Percentiles rank a stretch among this genome's conserved stretches.
These are phyloP conservation scores for Fusarium brevicatenulatum DNA, from an alignment of 2,329 filamentous ascomycete species.

Conservation along the genomic window DNA sequence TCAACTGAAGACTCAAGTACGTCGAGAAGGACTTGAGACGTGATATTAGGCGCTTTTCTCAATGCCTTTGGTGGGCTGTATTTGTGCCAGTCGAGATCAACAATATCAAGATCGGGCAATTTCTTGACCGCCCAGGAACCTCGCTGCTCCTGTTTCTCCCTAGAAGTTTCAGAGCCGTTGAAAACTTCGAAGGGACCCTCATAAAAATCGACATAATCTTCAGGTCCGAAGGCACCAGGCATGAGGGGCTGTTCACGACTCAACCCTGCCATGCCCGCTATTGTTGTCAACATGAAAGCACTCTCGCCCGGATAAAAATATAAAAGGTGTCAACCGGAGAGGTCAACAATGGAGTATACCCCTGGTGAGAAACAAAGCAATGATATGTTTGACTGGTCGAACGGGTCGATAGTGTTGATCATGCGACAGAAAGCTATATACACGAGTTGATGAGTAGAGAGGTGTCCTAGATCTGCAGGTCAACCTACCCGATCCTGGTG, in stretches of 20 bases:
- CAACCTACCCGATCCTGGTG: slow-evolving; percentile 5
- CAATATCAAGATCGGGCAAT: slow-evolving; percentile 39
- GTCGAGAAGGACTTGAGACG: slow-evolving; percentile 53
- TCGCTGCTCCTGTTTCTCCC: slow-evolving; percentile 30
- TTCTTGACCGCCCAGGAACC: slow-evolving; percentile 38
- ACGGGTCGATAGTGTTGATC: slow-evolving; percentile 8
- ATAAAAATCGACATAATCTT: slow-evolving; percentile 46
- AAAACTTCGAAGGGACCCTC: slow-evolving; percentile 45
- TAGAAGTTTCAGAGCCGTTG: slow-evolving; percentile 39
- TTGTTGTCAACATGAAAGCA: not conserved
- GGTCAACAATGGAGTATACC: not conserved
- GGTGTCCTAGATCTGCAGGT: not conserved
- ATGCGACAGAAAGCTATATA: slow-evolving; percentile 19
- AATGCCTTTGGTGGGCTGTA: slow-evolving; percentile 60
- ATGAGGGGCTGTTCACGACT: slow-evolving; percentile 36
- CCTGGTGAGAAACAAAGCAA: not conserved
- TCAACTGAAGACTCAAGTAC: slow-evolving; percentile 58
- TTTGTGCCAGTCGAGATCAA: slow-evolving; percentile 56
- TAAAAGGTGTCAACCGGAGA: not conserved
- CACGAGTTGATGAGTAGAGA: slow-evolving; percentile 3
- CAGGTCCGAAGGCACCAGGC: slow-evolving; percentile 46
- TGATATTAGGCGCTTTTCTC: slow-evolving; percentile 49
- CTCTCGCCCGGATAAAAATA: not conserved
- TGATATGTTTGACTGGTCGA: not conserved
- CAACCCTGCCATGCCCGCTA: slow-evolving; percentile 12